Conservation (phyloP, 352 stramenopile species). For the Phytophthora nicotianae region DNA sequence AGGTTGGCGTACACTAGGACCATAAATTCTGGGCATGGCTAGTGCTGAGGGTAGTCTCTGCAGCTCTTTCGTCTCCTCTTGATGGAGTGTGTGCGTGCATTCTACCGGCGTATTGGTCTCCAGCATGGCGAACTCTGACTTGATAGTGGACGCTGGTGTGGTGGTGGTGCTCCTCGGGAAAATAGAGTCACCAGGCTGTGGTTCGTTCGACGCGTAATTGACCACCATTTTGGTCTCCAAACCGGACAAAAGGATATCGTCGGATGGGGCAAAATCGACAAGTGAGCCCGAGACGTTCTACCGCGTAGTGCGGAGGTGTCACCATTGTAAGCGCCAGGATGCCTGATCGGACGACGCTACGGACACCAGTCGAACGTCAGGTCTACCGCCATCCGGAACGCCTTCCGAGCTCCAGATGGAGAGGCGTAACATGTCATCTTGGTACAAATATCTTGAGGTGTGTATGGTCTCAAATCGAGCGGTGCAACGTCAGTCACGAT, state of each 20-base stretch:
- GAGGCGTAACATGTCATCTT: conserved; percentile 3
- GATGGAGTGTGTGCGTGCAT: conserved; percentile 21
- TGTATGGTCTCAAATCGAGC: conserved; percentile 13
- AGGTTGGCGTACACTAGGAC: conserved; percentile 3
- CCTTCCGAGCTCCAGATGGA: conserved; percentile 12
- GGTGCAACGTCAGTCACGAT: conserved; percentile 20
- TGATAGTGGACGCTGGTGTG: conserved; percentile 17
- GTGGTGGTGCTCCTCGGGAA: conserved; percentile 15
- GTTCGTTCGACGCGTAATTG: conserved; percentile 7
- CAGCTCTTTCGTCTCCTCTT: neutral
- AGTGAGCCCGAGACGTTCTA: conserved; percentile 4
- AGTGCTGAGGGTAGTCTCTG: conserved; percentile 12
- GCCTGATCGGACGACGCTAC: conserved; percentile 8
- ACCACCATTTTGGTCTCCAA: conserved; percentile 4
- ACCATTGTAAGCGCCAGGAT: neutral
- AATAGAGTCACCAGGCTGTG: neutral
- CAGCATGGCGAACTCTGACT: conserved; percentile 26
- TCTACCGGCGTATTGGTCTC: conserved; percentile 37
- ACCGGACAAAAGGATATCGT: neutral
- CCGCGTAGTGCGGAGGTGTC: neutral
- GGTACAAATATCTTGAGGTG: conserved; percentile 9
- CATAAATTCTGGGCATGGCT: conserved; percentile 30
- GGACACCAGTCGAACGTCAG: conserved; percentile 8
- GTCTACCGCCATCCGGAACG: neutral
- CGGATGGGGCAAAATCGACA: conserved; percentile 12